These are phyloP conservation scores for Mycena kentingensis DNA, from an alignment of 768 basidiomycete genomes.

Conservation along the genomic window DNA sequence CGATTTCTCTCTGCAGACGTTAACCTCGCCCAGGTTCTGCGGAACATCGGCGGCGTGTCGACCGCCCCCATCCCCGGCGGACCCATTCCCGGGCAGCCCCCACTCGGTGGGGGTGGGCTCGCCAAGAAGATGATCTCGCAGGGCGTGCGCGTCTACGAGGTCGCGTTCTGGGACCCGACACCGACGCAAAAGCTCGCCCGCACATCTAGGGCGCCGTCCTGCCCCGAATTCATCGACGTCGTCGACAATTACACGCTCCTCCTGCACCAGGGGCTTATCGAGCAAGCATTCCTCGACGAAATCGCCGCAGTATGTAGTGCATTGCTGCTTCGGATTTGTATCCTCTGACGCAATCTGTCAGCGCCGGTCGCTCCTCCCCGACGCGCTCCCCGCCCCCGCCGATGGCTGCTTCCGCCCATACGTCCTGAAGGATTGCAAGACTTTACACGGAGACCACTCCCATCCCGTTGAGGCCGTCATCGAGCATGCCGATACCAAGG, in stretches of 20 bases:
- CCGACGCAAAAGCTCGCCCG: slow-evolving; percentile 31
- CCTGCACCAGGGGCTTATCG: slow-evolving; percentile 23
- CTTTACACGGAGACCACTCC: too few species aligned
- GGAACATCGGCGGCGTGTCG: slow-evolving; percentile 21
- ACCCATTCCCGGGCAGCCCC: slow-evolving; percentile 8
- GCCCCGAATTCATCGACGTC: slow-evolving; percentile 23
- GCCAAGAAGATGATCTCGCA: slow-evolving; percentile 23
- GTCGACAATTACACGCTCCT: slow-evolving; percentile 23
- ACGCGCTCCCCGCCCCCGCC: slow-evolving; percentile 12
- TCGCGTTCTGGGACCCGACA: slow-evolving; percentile 24
- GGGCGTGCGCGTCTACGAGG: slow-evolving; percentile 21
- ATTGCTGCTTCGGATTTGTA: background rate
- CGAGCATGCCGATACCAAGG: slow-evolving; percentile 16
- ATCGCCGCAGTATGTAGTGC: slow-evolving; percentile 15
- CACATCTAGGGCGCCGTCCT: slow-evolving; percentile 15
- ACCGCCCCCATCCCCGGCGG: slow-evolving; percentile 19
- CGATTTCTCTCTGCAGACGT: background rate
- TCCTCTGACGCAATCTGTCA: background rate
- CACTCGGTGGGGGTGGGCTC: slow-evolving; percentile 17
- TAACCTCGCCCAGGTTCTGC: slow-evolving; percentile 13
- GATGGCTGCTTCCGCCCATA: slow-evolving; percentile 19
- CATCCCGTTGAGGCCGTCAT: slow-evolving; percentile 21
- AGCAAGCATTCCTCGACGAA: slow-evolving; percentile 21
- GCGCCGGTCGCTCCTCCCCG: slow-evolving; percentile 18
- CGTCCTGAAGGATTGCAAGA: slow-evolving; percentile 11